Base-by-base conservation (phyloP, 495 filamentous ascomycete genomes). In the Talaromyces adpressus region DNA sequence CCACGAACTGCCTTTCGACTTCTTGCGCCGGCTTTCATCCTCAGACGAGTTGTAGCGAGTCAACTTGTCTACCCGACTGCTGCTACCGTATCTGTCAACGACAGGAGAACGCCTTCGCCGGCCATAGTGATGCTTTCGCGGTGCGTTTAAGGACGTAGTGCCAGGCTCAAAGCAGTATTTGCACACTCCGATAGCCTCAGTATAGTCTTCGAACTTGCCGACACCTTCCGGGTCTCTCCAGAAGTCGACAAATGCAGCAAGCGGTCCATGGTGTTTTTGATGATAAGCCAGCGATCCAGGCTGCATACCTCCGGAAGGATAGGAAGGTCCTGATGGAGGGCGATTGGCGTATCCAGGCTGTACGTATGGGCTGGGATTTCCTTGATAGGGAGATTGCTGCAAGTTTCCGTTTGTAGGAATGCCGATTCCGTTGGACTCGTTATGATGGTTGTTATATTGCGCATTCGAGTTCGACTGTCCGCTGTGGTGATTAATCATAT, bases 171-270 rank as follows among this genome's bases (percentile, higher is more conserved):
- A 91, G 67, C 88, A 91, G 62, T 84, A 73, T 64, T 76, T 81
- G 72, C 88, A 91, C 6, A 89, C 81, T 20, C 88, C 88, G 57
- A 88, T 89, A 57, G 82, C 78, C 68, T 91, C 87, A 2, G 87
- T 88, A 65, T 91, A 91, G 67, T 89, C 86, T 71, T 91, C 88
- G 67, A 87, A 91, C 64, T 82, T 82, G 6, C 80, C 84, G 3
- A 91, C 85, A 12, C 84, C 88, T 65, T 91, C 85, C 2, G 84
- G 79, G 63, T 90, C 87, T 57, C 82, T 82, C 82, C 85, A 87
- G 67, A 87, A 88, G 63, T 87, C 82, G 18, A 85, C 75, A 36
- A 88, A 76, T 45, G 80, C 84, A 39, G 73, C 74, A 7, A 89
- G 66, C 4, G 87, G 82, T 2, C 84, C 84, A 30, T 75, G 75